These are phyloP conservation scores for Fraxinus latifolia DNA, from an alignment of 305 asterid genomes.

Conservation along the genomic window DNA sequence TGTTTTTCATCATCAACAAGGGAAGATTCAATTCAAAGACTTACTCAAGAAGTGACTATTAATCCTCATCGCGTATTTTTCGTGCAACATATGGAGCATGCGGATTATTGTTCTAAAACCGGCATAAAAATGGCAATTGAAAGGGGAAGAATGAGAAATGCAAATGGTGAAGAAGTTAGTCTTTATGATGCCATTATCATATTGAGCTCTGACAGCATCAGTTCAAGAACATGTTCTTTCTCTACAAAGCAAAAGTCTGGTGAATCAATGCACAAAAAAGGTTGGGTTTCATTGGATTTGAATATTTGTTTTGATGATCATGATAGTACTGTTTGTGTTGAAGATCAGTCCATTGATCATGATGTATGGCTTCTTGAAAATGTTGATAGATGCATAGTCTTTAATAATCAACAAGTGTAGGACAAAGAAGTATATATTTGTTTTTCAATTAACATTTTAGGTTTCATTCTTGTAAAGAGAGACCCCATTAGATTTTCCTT, in stretches of 20 bases:
- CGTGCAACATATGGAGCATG: slow-evolving; percentile 60
- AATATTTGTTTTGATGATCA: slow-evolving; percentile 49
- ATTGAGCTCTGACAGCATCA: slow-evolving; percentile 50
- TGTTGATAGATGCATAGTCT: slow-evolving; percentile 57
- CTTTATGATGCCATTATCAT: slow-evolving; percentile 73
- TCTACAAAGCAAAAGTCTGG: slow-evolving; percentile 29
- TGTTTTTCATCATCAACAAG: slow-evolving; percentile 31
- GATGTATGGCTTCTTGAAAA: slow-evolving; percentile 49
- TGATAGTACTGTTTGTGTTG: slow-evolving; percentile 12
- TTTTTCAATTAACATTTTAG: background rate
- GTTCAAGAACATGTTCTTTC: slow-evolving; percentile 52
- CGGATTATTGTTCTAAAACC: slow-evolving; percentile 41
- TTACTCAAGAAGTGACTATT: slow-evolving; percentile 37
- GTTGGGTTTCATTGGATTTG: slow-evolving; percentile 57
- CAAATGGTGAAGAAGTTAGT: slow-evolving; percentile 45
- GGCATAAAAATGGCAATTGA: slow-evolving; percentile 63
- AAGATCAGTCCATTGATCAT: slow-evolving; percentile 25
- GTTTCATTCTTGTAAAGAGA: background rate
- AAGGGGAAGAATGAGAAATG: slow-evolving; percentile 41
- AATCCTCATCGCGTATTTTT: slow-evolving; percentile 70
- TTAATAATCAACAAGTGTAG: slow-evolving; percentile 35
- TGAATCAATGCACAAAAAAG: slow-evolving; percentile 14
- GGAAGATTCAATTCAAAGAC: slow-evolving; percentile 35
- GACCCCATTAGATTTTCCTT: background rate
- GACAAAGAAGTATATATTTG: background rate